phyloP scores from a whole-genome alignment of 2,329 filamentous ascomycete genomes.

The Penicillium sp. region DNA sequence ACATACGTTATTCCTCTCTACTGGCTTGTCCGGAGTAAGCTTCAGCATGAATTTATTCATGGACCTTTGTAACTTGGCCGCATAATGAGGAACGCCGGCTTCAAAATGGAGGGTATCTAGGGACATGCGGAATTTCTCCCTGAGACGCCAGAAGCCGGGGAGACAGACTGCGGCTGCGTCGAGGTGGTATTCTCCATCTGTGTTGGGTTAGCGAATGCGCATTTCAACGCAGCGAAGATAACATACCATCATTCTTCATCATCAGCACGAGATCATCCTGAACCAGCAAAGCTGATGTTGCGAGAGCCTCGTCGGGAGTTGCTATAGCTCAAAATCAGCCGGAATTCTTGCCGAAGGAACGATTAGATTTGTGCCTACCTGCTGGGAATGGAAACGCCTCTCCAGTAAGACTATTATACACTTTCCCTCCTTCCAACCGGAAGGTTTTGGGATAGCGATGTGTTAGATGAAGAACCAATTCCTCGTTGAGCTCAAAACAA shows the following conservation, averaged over 20 bases:
- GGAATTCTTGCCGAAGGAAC: neutral
- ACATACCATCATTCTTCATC: neutral
- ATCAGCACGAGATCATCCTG: constrained; percentile 2
- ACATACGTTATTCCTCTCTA: constrained; percentile 13
- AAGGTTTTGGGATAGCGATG: constrained; percentile 11
- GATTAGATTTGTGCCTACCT: neutral
- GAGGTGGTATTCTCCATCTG: constrained; percentile 14
- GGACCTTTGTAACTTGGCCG: constrained; percentile 10
- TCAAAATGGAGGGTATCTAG: constrained; percentile 16
- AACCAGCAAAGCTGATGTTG: neutral
- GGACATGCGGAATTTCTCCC: constrained; percentile 17
- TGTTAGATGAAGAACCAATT: constrained; percentile 7
- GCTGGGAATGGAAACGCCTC: neutral
- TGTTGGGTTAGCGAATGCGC: neutral
- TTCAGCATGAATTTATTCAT: constrained; percentile 15
- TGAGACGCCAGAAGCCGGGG: constrained; percentile 13
- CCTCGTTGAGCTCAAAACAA: constrained; percentile 7
- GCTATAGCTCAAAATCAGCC: neutral
- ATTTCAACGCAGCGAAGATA: neutral
- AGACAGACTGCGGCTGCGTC: constrained; percentile 14
- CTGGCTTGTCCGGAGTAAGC: constrained; percentile 12
- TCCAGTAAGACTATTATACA: neutral
- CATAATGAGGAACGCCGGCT: constrained; percentile 16
- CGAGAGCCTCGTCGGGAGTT: neutral
- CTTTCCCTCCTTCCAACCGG: constrained; percentile 1